Conservation (phyloP, 495 filamentous ascomycete genomes). For the Melanomma pulvis-pyrius region DNA sequence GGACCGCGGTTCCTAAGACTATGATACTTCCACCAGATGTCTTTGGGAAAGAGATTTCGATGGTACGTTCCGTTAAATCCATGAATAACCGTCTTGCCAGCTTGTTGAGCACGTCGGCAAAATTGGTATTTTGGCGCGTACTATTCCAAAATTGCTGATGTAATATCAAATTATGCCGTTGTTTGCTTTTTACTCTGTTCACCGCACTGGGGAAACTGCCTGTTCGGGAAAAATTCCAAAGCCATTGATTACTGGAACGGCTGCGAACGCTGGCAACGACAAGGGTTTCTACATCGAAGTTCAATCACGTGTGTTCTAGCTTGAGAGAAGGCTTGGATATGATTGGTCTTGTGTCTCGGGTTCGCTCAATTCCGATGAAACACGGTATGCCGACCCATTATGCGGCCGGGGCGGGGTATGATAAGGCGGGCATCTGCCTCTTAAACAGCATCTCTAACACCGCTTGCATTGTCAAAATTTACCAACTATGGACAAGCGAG, state of each 20-base stretch:
- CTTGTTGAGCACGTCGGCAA: too few relatives aligned
- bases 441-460: neutral
- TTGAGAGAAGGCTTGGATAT: too few relatives aligned
- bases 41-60: too few relatives aligned
- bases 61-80: too few relatives aligned
- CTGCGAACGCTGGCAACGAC: slow-evolving; percentile 26
- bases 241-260: slow-evolving; percentile 27
- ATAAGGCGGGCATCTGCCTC: neutral
- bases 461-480: too few relatives aligned
- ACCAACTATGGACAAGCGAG: too few relatives aligned
- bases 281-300: slow-evolving; percentile 13
- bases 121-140: too few relatives aligned
- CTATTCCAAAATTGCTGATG: too few relatives aligned
- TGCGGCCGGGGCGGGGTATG: neutral
- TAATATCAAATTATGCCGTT: too few relatives aligned
- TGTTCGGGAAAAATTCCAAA: neutral
- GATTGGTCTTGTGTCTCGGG: neutral
- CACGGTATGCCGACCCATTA: neutral
- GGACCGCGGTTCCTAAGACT: too few relatives aligned
- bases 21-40: too few relatives aligned
- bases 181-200: neutral
- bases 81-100: too few relatives aligned
- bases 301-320: slow-evolving; percentile 18
- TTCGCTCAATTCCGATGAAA: neutral
- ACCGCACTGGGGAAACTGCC: neutral